Percentiles rank a stretch among this genome's conserved stretches.
These are phyloP conservation scores for Geotrichum candidum DNA, from an alignment of 1,139 yeast genomes.

Conservation along the genomic window DNA sequence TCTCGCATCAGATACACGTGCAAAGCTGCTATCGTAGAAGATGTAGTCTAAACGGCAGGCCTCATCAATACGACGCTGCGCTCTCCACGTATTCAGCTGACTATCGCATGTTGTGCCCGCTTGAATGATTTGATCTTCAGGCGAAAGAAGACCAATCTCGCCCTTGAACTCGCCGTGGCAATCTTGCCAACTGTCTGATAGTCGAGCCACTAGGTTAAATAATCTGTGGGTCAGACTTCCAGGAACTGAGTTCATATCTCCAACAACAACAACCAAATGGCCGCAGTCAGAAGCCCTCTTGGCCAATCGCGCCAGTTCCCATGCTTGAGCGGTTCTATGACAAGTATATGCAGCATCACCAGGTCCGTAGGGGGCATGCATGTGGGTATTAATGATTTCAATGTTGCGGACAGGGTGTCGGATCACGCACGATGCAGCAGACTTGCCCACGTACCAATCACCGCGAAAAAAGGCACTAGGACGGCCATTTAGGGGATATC, in stretches of 20 bases:
- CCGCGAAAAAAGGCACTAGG: conserved; percentile 93
- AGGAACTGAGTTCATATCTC: conserved; percentile 86
- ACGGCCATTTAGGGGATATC: conserved; percentile 89
- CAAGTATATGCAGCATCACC: conserved; percentile 91
- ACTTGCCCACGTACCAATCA: conserved; percentile 96
- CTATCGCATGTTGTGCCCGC: conserved; percentile 94
- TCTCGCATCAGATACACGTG: conserved; percentile 52
- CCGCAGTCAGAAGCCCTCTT: conserved; percentile 63
- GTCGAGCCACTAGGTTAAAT: conserved; percentile 61
- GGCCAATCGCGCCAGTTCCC: conserved; percentile 79
- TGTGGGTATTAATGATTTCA: conserved; percentile 82
- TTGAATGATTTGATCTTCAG: conserved; percentile 57
- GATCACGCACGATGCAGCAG: conserved; percentile 70
- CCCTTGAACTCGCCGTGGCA: conserved; percentile 47
- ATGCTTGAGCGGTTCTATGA: conserved; percentile 91
- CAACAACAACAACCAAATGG: conserved; percentile 80
- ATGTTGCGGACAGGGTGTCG: conserved; percentile 52
- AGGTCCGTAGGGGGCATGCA: conserved; percentile 93
- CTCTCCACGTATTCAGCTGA: conserved; percentile 79
- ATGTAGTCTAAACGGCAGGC: conserved; percentile 93
- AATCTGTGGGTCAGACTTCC: conserved; percentile 76
- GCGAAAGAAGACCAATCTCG: conserved; percentile 39
- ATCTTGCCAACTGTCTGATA: conserved; percentile 80
- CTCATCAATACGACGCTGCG: conserved; percentile 51
- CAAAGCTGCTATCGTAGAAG: conserved; percentile 52